These are phyloP conservation scores for Glomus cerebriforme DNA, from an alignment of 192 early-diverging fungal species.

Conservation along the genomic window DNA sequence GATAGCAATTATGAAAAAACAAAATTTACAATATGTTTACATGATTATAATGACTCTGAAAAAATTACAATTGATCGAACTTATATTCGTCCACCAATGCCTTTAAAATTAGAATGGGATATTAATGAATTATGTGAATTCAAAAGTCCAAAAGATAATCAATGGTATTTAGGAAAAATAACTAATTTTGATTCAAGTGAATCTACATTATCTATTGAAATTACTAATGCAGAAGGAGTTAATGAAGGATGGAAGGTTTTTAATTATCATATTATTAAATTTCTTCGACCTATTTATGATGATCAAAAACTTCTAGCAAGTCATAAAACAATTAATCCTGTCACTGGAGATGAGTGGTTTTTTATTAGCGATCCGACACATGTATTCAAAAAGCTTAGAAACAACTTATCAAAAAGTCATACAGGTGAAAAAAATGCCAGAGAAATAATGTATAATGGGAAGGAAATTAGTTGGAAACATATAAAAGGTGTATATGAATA, in stretches of 20 bases:
- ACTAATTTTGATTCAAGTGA: neutral
- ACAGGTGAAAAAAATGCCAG: too few relatives aligned
- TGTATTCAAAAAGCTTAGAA: neutral
- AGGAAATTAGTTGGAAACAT: too few relatives aligned
- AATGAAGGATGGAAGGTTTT: neutral
- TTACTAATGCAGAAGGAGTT: neutral
- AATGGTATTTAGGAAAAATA: slow-evolving; percentile 4
- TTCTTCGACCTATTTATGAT: neutral
- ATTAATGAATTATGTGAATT: neutral
- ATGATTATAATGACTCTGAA: too few relatives aligned
- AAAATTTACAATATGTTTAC: too few relatives aligned
- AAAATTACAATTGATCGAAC: too few relatives aligned
- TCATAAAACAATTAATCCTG: neutral
- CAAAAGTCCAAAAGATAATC: neutral
- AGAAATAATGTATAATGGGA: too few relatives aligned
- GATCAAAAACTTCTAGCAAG: neutral
- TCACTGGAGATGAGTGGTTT: neutral
- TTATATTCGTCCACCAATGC: too few relatives aligned
- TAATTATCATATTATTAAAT: neutral
- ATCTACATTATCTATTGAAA: neutral
- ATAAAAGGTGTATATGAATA: neutral
- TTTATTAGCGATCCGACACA: neutral
- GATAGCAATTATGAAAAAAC: neutral
- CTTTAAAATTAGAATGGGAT: neutral
- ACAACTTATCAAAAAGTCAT: too few relatives aligned